Base-by-base conservation (phyloP, 805 yeast species). In the Monosporozyma servazzii region DNA sequence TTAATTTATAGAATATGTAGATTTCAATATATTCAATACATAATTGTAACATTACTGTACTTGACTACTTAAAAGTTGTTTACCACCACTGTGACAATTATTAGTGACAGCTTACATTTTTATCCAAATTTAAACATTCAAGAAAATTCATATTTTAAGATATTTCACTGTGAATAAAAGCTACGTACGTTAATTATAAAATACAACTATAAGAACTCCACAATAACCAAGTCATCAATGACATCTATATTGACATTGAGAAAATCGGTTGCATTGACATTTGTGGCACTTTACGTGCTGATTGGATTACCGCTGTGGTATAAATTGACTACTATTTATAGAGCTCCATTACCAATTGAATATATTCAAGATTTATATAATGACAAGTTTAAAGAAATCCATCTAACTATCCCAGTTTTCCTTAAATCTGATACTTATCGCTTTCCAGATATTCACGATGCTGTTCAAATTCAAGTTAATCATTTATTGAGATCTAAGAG, bases 381-480 rank as follows among this genome's bases (percentile, higher is more conserved):
- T 8, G 59, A 72, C 47, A 75, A 74, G 11, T 65, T 73, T 44
- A 56, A 65, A 21, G 82, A 78, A 57, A 54, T 79, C 2, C 64
- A 65, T 23, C 49, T 79, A 42, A 66, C 59, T 2, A 69, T 78
- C 5, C 80, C 79, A 0, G 69, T 78, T 3, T 72, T 67, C 47
- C 56, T 74, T 21, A 64, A 66, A n/a, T 61, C 62, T 1, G 73
- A 73, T 10, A 78, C 77, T 1, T 73, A 80, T 55, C 65, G 68
- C 17, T 81, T 82, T 57, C 90, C 91, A 0, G 96, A 88, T 63
- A 60, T 88, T 18, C 77, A 75, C 1, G 72, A 72, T 43, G 88
- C 85, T 0, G 61, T 76, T 1, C 76, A 77, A 53, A 58, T 72
- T 11, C 78, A 79, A 56, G 59, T 78, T 1, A 71, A 75, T 53